Percentiles rank a stretch among this genome's conserved stretches.
These are phyloP conservation scores for Tetradesmus lagerheimii DNA, from an alignment of 139 green algal species.

Conservation along the genomic window DNA sequence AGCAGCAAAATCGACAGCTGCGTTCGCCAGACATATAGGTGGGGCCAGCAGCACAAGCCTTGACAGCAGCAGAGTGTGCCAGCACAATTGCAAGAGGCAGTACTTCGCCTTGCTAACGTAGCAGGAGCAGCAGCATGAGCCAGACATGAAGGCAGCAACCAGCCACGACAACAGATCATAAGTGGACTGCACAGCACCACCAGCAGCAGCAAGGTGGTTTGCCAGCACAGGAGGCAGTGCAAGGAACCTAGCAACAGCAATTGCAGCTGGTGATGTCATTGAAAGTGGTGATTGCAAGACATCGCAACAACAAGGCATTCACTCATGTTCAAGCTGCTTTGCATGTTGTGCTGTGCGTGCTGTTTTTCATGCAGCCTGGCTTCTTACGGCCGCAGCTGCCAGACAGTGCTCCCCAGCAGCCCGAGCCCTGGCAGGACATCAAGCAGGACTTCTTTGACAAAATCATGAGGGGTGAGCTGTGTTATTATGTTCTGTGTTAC, in stretches of 20 bases:
- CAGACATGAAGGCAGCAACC: too few relatives aligned
- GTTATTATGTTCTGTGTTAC: neutral
- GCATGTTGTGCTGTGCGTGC: neutral
- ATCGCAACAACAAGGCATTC: too few relatives aligned
- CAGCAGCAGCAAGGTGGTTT: too few relatives aligned
- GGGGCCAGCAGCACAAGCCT: neutral
- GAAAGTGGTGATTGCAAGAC: neutral
- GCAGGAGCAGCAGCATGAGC: neutral
- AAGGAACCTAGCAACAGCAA: too few relatives aligned
- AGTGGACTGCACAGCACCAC: too few relatives aligned
- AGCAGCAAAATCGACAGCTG: too few relatives aligned
- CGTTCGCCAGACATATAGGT: too few relatives aligned
- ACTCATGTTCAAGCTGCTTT: neutral
- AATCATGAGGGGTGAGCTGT: slow-evolving; percentile 74
- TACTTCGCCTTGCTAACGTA: too few relatives aligned
- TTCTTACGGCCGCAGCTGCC: slow-evolving; percentile 73
- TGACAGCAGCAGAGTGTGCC: neutral
- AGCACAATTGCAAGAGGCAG: neutral
- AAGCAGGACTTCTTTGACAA: slow-evolving; percentile 73
- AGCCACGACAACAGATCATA: too few relatives aligned
- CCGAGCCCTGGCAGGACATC: slow-evolving; percentile 66
- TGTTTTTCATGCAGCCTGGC: slow-evolving; percentile 62
- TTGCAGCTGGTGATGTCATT: neutral
- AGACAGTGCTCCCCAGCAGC: slow-evolving; percentile 59
- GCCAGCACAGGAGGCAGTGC: too few relatives aligned